Evolutionary conservation across 495 filamentous ascomycete genomes (phyloP).

Genomic region (Annulohypoxylon moriforme): DNA sequence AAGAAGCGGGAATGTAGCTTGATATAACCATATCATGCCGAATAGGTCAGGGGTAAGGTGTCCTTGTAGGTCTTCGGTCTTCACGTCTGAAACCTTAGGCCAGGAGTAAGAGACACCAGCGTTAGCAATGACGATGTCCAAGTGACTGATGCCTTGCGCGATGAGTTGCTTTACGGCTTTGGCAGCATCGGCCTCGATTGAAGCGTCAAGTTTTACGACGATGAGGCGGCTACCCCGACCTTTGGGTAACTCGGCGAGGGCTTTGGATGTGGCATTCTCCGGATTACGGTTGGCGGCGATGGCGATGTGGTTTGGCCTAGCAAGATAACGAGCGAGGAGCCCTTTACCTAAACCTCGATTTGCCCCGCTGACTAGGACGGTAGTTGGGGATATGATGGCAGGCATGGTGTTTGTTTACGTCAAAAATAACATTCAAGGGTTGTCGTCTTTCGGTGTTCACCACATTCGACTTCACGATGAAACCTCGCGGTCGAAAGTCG

Average conservation of each 20-base stretch:
- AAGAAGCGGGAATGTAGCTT: conserved; percentile 46
- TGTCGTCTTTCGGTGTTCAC: not conserved
- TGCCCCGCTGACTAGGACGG: conserved; percentile 47
- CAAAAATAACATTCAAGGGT: not conserved
- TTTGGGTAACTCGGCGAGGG: conserved; percentile 43
- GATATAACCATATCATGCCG: conserved; percentile 49
- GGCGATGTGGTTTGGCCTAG: conserved; percentile 46
- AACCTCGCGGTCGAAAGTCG: not conserved
- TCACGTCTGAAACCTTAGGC: conserved; percentile 49
- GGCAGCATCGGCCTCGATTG: conserved; percentile 30
- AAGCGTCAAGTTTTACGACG: conserved; percentile 48
- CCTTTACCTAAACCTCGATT: conserved; percentile 49
- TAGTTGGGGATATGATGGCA: conserved; percentile 8
- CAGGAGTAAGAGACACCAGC: conserved; percentile 45
- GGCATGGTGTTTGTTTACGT: conserved; percentile 23
- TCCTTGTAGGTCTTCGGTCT: conserved; percentile 42
- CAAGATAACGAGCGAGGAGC: conserved; percentile 42
- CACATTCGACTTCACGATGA: not conserved
- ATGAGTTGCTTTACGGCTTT: conserved; percentile 35
- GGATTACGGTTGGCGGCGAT: conserved; percentile 51
- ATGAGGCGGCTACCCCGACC: conserved; percentile 33
- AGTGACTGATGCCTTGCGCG: conserved; percentile 39
- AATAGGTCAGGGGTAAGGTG: conserved; percentile 49
- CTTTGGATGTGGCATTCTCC: conserved; percentile 31
- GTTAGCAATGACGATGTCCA: conserved; percentile 50